Conservation (phyloP, 257 asterid genomes). For the Catharanthus roseus region DNA sequence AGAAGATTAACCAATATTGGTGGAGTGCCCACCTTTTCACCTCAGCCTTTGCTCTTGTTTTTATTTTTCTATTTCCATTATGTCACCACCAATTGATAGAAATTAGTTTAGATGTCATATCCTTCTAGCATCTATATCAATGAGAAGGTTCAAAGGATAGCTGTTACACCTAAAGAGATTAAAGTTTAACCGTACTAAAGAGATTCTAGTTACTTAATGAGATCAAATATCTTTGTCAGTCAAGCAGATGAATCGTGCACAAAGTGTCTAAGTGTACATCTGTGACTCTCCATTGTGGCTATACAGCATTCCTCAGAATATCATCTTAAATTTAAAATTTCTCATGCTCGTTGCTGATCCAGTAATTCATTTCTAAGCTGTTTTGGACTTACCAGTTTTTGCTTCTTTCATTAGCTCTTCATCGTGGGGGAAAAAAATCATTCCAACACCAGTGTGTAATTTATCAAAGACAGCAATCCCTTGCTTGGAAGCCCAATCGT, state of each 20-base stretch:
- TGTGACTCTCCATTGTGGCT: background rate
- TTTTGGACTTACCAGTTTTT: slow-evolving; percentile 49
- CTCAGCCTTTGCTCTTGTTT: background rate
- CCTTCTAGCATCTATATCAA: background rate
- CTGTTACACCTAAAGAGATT: background rate
- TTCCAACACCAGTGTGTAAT: slow-evolving; percentile 89
- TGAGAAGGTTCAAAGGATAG: background rate
- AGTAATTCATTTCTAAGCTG: background rate
- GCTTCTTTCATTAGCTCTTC: slow-evolving; percentile 62
- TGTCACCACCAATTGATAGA: background rate
- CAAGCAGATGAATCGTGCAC: background rate
- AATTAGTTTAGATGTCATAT: background rate
- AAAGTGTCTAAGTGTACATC: background rate
- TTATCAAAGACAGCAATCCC: slow-evolving; percentile 67
- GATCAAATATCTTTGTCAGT: background rate
- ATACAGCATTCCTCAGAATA: background rate
- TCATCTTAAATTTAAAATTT: background rate
- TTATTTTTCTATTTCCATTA: background rate
- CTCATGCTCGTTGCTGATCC: background rate
- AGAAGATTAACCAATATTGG: background rate
- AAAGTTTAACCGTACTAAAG: too few relatives aligned
- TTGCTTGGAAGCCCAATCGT: slow-evolving; percentile 81
- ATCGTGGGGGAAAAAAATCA: slow-evolving; percentile 89
- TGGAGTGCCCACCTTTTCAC: background rate
- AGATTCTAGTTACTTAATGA: background rate